A percentile compares a stretch with the other conserved stretches of the same genome.
Evolutionary conservation across 148 eudicot genomes (phyloP).

Genomic region (Cornus florida): DNA sequence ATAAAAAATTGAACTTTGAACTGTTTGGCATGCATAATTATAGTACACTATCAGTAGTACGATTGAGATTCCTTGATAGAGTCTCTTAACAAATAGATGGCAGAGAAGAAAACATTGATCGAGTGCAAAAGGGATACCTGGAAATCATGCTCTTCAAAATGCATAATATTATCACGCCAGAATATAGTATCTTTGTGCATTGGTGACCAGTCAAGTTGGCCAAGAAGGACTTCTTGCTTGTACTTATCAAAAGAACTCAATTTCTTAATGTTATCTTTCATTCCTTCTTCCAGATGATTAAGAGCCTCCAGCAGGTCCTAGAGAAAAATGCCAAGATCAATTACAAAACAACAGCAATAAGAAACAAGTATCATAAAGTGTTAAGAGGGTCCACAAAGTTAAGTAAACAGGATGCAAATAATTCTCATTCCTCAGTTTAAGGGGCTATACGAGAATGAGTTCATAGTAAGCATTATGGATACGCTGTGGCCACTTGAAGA

Average conservation of each 20-base stretch:
- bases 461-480: not conserved
- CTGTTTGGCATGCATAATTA: not conserved
- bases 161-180: conserved; percentile 85
- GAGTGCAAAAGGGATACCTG: conserved; percentile 48
- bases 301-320: conserved; percentile 92
- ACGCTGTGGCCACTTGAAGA: not conserved
- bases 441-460: not conserved
- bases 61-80: not conserved
- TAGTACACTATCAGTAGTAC: not conserved
- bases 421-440: not conserved
- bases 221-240: conserved; percentile 95
- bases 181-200: conserved; percentile 93
- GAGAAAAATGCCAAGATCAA: not conserved
- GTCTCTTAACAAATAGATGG: not conserved
- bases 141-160: conserved; percentile 91
- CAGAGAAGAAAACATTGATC: not conserved
- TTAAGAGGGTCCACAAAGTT: not conserved
- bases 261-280: conserved; percentile 78
- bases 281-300: conserved; percentile 74
- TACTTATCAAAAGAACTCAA: conserved; percentile 93
- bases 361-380: not conserved
- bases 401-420: not conserved
- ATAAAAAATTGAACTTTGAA: not conserved
- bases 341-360: not conserved
- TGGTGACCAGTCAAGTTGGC: conserved; percentile 98